Percentiles rank a stretch among this genome's conserved stretches.
These are phyloP conservation scores for Trichoderma pleuroti DNA, from an alignment of 2,329 filamentous ascomycete genomes.

Conservation along the genomic window DNA sequence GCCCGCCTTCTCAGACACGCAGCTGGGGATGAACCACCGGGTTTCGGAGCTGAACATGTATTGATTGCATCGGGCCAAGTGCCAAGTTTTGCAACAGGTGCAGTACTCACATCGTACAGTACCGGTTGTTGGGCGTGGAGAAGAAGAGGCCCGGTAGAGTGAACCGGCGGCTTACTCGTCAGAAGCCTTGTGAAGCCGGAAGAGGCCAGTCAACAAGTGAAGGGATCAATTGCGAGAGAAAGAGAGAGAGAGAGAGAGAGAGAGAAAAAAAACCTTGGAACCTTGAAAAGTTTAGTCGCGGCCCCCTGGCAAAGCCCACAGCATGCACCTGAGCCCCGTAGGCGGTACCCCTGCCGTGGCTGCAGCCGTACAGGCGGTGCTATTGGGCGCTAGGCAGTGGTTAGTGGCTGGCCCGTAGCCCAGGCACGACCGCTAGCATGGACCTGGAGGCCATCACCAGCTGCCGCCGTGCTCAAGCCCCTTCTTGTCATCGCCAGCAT, in stretches of 20 bases:
- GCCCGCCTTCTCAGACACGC: conserved; percentile 1
- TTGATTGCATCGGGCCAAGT: neutral
- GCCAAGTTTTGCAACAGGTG: neutral
- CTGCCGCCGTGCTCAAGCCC: conserved; percentile 3
- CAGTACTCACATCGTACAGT: too few species aligned
- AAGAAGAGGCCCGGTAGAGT: neutral
- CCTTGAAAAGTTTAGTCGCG: neutral
- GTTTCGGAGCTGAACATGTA: neutral
- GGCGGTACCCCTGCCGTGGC: conserved; percentile 7
- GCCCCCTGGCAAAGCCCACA: neutral
- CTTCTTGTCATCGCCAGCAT: conserved; percentile 16
- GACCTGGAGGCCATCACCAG: neutral
- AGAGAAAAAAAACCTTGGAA: neutral
- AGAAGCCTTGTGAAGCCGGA: neutral
- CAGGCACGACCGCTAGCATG: neutral
- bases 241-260: too few species aligned
- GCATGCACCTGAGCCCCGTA: neutral
- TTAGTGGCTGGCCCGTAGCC: neutral
- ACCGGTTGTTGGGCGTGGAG: too few species aligned
- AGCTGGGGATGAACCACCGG: neutral
- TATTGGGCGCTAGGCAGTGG: neutral
- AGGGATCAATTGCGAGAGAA: neutral
- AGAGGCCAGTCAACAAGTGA: neutral
- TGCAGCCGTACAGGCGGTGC: neutral
- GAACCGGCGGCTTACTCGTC: neutral